phyloP scores from a whole-genome alignment of 1,284 basidiomycete species.

The Amylostereum areolatum region DNA sequence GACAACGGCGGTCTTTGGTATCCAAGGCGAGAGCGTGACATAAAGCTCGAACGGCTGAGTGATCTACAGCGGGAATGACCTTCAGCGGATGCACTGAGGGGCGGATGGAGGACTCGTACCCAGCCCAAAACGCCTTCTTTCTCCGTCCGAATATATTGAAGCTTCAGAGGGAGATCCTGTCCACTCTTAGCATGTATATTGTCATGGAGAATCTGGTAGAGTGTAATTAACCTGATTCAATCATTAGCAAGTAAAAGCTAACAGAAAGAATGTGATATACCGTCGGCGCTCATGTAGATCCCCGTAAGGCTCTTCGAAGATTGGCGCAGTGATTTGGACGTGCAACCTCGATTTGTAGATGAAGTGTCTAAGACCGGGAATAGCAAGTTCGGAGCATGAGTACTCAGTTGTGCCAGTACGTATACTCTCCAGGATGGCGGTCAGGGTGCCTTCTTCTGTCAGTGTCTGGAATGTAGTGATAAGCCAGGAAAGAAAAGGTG shows the following conservation, averaged over 20 bases:
- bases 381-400: slow-evolving; percentile 64
- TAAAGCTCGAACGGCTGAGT: slow-evolving; percentile 93
- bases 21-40: slow-evolving; percentile 70
- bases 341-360: slow-evolving; percentile 86
- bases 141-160: slow-evolving; percentile 80
- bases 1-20: slow-evolving; percentile 84
- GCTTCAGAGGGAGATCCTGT: slow-evolving; percentile 67
- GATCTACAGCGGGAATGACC: slow-evolving; percentile 47
- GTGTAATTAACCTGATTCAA: slow-evolving; percentile 58
- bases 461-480: slow-evolving; percentile 43
- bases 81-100: neutral
- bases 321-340: slow-evolving; percentile 84
- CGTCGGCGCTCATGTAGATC: slow-evolving; percentile 50
- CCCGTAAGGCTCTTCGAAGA: slow-evolving; percentile 81
- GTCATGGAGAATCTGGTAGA: slow-evolving; percentile 84
- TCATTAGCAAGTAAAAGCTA: neutral
- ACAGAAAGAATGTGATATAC: slow-evolving; percentile 25
- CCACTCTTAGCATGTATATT: slow-evolving; percentile 81
- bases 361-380: slow-evolving; percentile 90
- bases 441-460: slow-evolving; percentile 50
- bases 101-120: slow-evolving; percentile 42
- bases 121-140: slow-evolving; percentile 88
- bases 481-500: neutral
- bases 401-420: slow-evolving; percentile 52
- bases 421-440: slow-evolving; percentile 41